Base-by-base conservation (phyloP, 192 early-diverging fungal species). In the Pilaira anomala region DNA sequence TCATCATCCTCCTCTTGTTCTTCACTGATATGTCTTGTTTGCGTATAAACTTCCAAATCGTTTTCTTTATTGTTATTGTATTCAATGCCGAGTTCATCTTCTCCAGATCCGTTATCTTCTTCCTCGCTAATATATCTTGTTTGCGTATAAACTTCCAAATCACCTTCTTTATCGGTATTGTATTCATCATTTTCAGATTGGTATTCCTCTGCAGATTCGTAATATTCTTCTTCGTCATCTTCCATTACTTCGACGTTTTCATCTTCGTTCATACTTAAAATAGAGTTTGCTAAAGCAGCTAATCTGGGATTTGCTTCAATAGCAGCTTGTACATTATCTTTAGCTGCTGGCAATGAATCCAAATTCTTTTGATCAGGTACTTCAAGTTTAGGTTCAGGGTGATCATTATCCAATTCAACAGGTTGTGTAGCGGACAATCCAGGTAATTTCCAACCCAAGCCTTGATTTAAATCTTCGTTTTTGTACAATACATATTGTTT, bases 401-500 rank as follows among this genome's bases (percentile, higher is more conserved):
- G n/a, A n/a, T n/a, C n/a, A n/a, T n/a, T n/a, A n/a, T 40, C 55
- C 21, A 30, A 41, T 26, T 71, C 52, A 29, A 36, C 16, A 48
- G 41, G 55, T 42, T 48, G 21, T 25, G 71, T 22, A 45, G 55
- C 29, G 13, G 25, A 12, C 13, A 53, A 33, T n/a, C 75, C 78
- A 25, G 77, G 70, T 12, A 93, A 60, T 1, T 76, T 83, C 82
- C 92, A 96, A 0, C 91, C 93, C 1, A 76, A 26, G 3, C 74
- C 74, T 33, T 78, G 83, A 2, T 54, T 72, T 11, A 76, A 65
- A 25, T 90, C 81, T 33, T 92, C 88, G 50, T 93, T 93, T 63
- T 95, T 94, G 18, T 94, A 77, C 44, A 99, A 66, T 25, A 96
- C 72, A 62, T 91, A 99, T 65, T 92, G 86, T 42, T 84, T 78